A percentile compares a stretch with the other conserved stretches of the same genome.
Evolutionary conservation across 768 basidiomycete species (phyloP).

Genomic region (Coprinopsis strossmayeri): DNA sequence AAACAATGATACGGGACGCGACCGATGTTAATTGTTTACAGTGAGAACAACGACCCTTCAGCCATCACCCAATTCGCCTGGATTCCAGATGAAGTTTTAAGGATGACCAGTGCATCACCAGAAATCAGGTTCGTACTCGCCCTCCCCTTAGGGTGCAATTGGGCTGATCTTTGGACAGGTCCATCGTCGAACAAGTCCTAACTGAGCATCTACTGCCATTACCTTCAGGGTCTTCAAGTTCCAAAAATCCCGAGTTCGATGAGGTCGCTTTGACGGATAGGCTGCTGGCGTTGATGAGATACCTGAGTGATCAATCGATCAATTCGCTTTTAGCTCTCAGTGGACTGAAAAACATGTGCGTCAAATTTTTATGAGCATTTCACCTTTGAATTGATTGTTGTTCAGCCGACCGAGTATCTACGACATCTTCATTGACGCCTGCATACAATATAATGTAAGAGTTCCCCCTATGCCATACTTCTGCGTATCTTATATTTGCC

Average conservation of each 20-base stretch:
- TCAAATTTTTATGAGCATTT: conserved; percentile 13
- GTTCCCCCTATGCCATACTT: background rate
- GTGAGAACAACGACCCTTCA: conserved; percentile 70
- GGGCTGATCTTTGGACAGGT: no score
- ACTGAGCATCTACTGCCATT: conserved; percentile 80
- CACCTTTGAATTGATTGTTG: background rate
- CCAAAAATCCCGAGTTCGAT: conserved; percentile 58
- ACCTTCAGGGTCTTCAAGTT: conserved; percentile 45
- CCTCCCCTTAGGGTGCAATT: no score
- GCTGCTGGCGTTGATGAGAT: conserved; percentile 64
- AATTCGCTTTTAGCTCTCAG: conserved; percentile 55
- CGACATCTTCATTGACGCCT: conserved; percentile 65
- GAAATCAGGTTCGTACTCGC: conserved; percentile 50
- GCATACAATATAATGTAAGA: conserved; percentile 80
- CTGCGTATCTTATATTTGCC: conserved; percentile 1
- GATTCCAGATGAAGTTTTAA: conserved; percentile 79
- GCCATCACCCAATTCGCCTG: conserved; percentile 82
- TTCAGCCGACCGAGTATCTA: conserved; percentile 62
- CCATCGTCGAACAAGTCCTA: conserved; percentile 64
- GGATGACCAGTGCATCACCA: conserved; percentile 38
- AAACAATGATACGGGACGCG: conserved; percentile 3
- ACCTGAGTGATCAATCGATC: conserved; percentile 54
- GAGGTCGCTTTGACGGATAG: conserved; percentile 84
- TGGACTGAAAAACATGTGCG: conserved; percentile 58
- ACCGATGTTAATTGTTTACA: conserved; percentile 22